Base-by-base conservation (phyloP, 768 basidiomycete species). In the Mycena indigotica region DNA sequence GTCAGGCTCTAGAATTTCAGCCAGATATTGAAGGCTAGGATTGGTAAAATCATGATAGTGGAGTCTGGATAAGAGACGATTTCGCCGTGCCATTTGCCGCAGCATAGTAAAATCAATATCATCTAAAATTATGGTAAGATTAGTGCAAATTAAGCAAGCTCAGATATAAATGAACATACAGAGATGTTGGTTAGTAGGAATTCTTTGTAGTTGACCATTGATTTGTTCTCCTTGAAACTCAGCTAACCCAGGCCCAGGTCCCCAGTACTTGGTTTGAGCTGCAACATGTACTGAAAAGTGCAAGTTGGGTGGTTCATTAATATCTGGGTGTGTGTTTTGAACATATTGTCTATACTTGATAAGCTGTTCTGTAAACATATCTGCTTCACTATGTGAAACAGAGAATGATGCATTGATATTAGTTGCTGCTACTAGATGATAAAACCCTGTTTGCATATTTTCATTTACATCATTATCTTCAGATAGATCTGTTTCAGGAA, bases 161-260 rank as follows among this genome's bases (percentile, higher is more conserved):
- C 17, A n/a, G n/a, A n/a, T n/a, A n/a, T n/a, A n/a, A n/a, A n/a
- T n/a, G n/a, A n/a, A 57, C 8, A 10, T 26, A 59, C 58, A 28
- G 0, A 56, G 24, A 21, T 44, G 58, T 1, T 44, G 44, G 41
- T 64, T 61, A 32, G 55, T 57, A 30, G 46, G 49, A 30, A 61
- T 48, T 13, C 49, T 52, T 19, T 49, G 39, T 1, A 64, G 30
- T 12, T 4, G 3, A 15, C 57, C 57, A 55, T 66, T 66, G 26
- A 59, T 4, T 6, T 46, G 53, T 46, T 66, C 65, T n/a, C 63
- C 62, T 5, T 46, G 28, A 49, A 62, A 63, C 41, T 66, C 60
- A 55, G 51, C 57, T 5, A 66, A 21, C 3, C n/a, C 3, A 24
- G 59, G 21, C 10, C 60, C 3, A 45, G 65, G 55, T n/a, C 65